These are phyloP conservation scores for Russula olivacea DNA, from an alignment of 768 basidiomycete genomes.

Conservation along the genomic window DNA sequence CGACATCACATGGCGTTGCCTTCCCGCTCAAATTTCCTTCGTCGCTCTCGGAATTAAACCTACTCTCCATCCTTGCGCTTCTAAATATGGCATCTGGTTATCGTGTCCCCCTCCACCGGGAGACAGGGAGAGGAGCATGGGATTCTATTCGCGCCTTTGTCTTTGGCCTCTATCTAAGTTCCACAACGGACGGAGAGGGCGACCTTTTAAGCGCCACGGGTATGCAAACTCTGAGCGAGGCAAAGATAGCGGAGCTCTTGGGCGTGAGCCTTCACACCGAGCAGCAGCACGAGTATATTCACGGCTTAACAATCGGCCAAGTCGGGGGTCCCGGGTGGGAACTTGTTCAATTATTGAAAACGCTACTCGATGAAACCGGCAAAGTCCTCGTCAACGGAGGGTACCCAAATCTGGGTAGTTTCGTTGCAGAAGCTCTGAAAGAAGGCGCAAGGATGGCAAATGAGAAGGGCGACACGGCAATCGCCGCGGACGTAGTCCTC, in stretches of 20 bases:
- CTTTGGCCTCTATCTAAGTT: constrained; percentile 66
- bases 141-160: constrained; percentile 73
- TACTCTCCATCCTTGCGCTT: constrained; percentile 69
- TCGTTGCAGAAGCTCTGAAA: constrained; percentile 64
- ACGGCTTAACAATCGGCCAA: constrained; percentile 68
- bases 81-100: constrained; percentile 84
- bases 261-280: constrained; percentile 65
- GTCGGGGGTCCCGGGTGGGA: constrained; percentile 70
- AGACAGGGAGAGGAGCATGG: constrained; percentile 76
- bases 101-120: constrained; percentile 62
- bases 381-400: constrained; percentile 51
- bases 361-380: constrained; percentile 69
- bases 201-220: constrained; percentile 64
- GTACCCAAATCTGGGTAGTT: constrained; percentile 65
- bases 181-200: constrained; percentile 44
- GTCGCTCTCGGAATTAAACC: constrained; percentile 67
- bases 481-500: constrained; percentile 52
- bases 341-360: constrained; percentile 60
- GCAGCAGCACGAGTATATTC: constrained; percentile 58
- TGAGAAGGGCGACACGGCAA: constrained; percentile 30
- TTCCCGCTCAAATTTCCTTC: constrained; percentile 79
- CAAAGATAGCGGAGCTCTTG: constrained; percentile 68
- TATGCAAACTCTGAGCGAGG: constrained; percentile 47
- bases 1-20: constrained; percentile 55
- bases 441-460: constrained; percentile 40